phyloP scores from a whole-genome alignment of 148 eudicot species.

The Camellia sinensis region DNA sequence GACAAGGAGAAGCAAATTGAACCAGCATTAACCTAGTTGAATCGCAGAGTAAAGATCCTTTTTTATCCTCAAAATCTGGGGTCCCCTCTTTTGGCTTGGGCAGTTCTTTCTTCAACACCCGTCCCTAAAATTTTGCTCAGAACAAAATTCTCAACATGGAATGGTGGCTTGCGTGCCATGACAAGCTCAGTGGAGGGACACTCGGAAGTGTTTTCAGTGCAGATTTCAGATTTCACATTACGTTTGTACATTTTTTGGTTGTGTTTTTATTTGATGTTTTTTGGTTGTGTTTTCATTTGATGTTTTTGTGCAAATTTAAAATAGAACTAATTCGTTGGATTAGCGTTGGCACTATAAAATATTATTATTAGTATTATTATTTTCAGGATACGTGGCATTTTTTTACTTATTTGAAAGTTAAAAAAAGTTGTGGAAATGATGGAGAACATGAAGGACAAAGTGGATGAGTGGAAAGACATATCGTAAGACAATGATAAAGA shows the following conservation, averaged over 20 bases:
- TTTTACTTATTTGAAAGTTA: too few species aligned
- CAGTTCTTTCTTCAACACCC: background rate
- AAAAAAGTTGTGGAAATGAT: too few species aligned
- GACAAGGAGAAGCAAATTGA: slow-evolving; percentile 1
- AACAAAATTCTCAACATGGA: background rate
- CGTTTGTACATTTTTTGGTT: slow-evolving; percentile 1
- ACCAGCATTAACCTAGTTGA: background rate
- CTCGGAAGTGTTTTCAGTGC: background rate
- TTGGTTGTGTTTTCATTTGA: too few species aligned
- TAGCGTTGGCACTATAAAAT: too few species aligned
- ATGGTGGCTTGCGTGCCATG: background rate
- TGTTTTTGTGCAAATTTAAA: too few species aligned
- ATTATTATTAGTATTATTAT: too few species aligned
- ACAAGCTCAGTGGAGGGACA: background rate
- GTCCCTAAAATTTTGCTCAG: background rate
- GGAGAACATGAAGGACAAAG: too few species aligned
- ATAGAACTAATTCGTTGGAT: too few species aligned
- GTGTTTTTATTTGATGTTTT: background rate
- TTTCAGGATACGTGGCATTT: too few species aligned
- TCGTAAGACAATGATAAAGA: too few species aligned
- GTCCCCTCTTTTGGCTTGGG: background rate
- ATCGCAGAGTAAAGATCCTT: background rate
- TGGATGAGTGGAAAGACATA: too few species aligned
- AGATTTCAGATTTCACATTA: background rate
- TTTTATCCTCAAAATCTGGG: background rate